Percentiles rank a stretch among this genome's conserved stretches.
These are phyloP conservation scores for Gloeopeniophorella convolvens DNA, from an alignment of 768 basidiomycete species.

Conservation along the genomic window DNA sequence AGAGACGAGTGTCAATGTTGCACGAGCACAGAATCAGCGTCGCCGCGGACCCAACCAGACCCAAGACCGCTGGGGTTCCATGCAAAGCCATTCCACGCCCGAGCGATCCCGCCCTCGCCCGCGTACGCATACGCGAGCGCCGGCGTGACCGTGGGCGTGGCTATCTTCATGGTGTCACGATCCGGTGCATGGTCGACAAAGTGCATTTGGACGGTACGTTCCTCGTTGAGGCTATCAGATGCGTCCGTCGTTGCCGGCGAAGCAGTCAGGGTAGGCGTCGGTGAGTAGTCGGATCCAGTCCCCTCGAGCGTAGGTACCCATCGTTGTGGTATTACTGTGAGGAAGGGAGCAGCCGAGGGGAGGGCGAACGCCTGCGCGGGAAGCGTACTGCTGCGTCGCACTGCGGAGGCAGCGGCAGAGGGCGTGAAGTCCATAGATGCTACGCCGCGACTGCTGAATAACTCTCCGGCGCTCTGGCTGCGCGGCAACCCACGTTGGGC, in stretches of 20 bases:
- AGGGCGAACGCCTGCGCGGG: background rate
- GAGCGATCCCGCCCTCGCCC: conserved; percentile 20
- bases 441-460: background rate
- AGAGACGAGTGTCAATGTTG: conserved; percentile 12
- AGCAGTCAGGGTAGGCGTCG: conserved; percentile 20
- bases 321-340: conserved; percentile 2
- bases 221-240: conserved; percentile 19
- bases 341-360: background rate
- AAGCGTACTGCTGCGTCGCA: conserved; percentile 14
- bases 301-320: conserved; percentile 12
- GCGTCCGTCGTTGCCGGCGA: conserved; percentile 18
- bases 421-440: background rate
- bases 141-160: background rate
- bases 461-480: conserved; percentile 13
- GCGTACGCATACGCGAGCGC: conserved; percentile 21
- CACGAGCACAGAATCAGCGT: conserved; percentile 8
- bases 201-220: conserved; percentile 20
- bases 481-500: conserved; percentile 11
- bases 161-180: conserved; percentile 9
- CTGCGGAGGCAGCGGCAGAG: background rate
- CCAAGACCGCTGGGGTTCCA: conserved; percentile 15
- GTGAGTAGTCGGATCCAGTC: conserved; percentile 13
- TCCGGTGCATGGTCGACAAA: conserved; percentile 13
- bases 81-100: conserved; percentile 18
- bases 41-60: conserved; percentile 11